phyloP scores from a whole-genome alignment of 169 alveolate genomes.

The Cryptosporidium meleagridis region DNA sequence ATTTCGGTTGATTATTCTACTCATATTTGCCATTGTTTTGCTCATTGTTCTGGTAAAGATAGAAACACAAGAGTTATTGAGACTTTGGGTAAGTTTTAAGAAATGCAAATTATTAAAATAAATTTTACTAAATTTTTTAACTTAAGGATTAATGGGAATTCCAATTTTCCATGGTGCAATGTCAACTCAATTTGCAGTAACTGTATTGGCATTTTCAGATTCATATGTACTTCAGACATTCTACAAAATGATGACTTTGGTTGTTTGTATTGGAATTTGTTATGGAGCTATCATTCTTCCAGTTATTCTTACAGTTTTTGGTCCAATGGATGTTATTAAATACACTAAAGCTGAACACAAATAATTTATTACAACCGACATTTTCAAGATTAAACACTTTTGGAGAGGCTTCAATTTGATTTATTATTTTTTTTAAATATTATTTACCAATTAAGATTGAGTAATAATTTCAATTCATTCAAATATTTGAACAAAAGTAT shows the following conservation, averaged over 20 bases:
- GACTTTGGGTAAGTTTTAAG: constrained; percentile 79
- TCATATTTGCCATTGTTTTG: constrained; percentile 86
- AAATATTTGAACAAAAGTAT: too few species aligned
- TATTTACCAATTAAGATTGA: background rate
- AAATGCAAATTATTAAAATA: background rate
- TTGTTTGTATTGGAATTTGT: constrained; percentile 74
- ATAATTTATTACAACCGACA: background rate
- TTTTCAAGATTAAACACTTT: background rate
- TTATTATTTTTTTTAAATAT: too few species aligned
- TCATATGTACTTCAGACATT: constrained; percentile 82
- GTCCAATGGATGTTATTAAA: constrained; percentile 74
- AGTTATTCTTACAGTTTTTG: constrained; percentile 64
- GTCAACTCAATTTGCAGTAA: constrained; percentile 84
- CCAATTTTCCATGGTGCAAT: constrained; percentile 87
- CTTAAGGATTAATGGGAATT: constrained; percentile 80
- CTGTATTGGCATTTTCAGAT: constrained; percentile 81
- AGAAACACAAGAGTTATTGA: constrained; percentile 84
- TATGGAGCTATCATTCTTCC: constrained; percentile 75
- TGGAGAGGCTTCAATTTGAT: background rate
- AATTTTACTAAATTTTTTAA: background rate
- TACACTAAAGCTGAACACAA: constrained; percentile 52
- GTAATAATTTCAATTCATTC: background rate
- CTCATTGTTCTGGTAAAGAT: constrained; percentile 84
- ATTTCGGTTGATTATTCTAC: constrained; percentile 85
- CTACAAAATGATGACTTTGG: constrained; percentile 85